Evolutionary conservation across 2,329 filamentous ascomycete genomes (phyloP).

Genomic region (Epichloe baconii): DNA sequence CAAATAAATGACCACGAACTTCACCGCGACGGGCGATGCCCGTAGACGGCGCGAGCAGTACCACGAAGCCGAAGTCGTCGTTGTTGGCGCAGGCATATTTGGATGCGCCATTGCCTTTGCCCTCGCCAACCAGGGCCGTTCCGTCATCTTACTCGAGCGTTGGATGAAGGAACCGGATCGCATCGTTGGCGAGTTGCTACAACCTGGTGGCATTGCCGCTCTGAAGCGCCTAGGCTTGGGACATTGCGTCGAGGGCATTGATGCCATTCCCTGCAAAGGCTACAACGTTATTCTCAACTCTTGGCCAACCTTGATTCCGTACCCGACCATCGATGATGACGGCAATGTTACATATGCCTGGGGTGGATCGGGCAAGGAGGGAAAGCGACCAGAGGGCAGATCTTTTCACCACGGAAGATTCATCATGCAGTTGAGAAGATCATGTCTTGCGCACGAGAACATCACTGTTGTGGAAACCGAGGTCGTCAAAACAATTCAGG

Average conservation of each 20-base stretch:
- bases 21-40: slow-evolving; percentile 22
- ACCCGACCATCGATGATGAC: slow-evolving; percentile 49
- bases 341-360: slow-evolving; percentile 27
- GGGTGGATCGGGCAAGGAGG: slow-evolving; percentile 20
- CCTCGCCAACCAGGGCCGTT: slow-evolving; percentile 77
- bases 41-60: slow-evolving; percentile 35
- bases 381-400: slow-evolving; percentile 49
- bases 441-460: slow-evolving; percentile 63
- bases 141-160: slow-evolving; percentile 77
- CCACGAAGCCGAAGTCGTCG: slow-evolving; percentile 69
- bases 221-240: slow-evolving; percentile 67
- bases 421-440: slow-evolving; percentile 65
- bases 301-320: slow-evolving; percentile 61
- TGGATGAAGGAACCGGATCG: slow-evolving; percentile 87
- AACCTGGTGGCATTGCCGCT: slow-evolving; percentile 78
- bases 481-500: slow-evolving; percentile 61
- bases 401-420: slow-evolving; percentile 93
- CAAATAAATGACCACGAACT: neutral
- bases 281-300: slow-evolving; percentile 81
- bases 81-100: slow-evolving; percentile 83
- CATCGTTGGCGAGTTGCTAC: slow-evolving; percentile 89
- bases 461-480: slow-evolving; percentile 88
- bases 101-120: slow-evolving; percentile 78
- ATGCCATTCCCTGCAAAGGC: slow-evolving; percentile 68
- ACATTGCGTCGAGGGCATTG: slow-evolving; percentile 78